phyloP scores from a whole-genome alignment of 1,284 basidiomycete species.

The Apiotrichum montevideense region DNA sequence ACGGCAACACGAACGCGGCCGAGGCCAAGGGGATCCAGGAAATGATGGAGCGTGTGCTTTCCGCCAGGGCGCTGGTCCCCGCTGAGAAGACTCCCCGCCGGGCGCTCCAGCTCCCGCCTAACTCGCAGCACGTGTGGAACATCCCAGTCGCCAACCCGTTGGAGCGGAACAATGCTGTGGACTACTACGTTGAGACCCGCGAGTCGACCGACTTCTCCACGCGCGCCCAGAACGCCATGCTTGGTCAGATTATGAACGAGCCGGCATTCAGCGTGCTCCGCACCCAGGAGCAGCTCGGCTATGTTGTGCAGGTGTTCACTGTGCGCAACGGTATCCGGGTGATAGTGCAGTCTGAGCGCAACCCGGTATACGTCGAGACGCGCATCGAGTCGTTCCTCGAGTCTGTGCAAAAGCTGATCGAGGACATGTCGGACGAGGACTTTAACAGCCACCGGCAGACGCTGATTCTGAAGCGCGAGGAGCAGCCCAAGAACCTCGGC shows the following conservation, averaged over 20 bases:
- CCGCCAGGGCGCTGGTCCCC: conserved; percentile 55
- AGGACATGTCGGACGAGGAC: conserved; percentile 57
- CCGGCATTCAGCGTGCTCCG: conserved; percentile 90
- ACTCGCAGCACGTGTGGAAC: conserved; percentile 67
- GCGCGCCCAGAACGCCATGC: conserved; percentile 43
- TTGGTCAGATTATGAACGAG: conserved; percentile 72
- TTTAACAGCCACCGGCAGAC: conserved; percentile 62
- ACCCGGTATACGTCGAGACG: conserved; percentile 75
- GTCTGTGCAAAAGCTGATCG: conserved; percentile 57
- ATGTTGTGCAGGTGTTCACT: conserved; percentile 60
- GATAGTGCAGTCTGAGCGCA: conserved; percentile 83
- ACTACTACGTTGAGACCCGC: conserved; percentile 67
- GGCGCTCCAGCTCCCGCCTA: conserved; percentile 62
- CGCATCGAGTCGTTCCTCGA: conserved; percentile 83
- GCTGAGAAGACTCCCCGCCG: conserved; percentile 56
- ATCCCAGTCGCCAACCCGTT: conserved; percentile 72
- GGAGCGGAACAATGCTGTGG: conserved; percentile 78
- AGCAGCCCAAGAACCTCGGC: conserved; percentile 64
- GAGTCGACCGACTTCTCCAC: conserved; percentile 52
- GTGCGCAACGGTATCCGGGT: conserved; percentile 69
- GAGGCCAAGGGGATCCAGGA: conserved; percentile 70
- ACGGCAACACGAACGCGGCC: conserved; percentile 79
- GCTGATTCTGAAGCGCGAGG: conserved; percentile 62
- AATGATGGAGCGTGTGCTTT: conserved; percentile 64
- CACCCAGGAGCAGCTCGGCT: conserved; percentile 96